Percentiles rank a stretch among this genome's conserved stretches.
Evolutionary conservation across 805 yeast species (phyloP).

Genomic region (Candida maesae): DNA sequence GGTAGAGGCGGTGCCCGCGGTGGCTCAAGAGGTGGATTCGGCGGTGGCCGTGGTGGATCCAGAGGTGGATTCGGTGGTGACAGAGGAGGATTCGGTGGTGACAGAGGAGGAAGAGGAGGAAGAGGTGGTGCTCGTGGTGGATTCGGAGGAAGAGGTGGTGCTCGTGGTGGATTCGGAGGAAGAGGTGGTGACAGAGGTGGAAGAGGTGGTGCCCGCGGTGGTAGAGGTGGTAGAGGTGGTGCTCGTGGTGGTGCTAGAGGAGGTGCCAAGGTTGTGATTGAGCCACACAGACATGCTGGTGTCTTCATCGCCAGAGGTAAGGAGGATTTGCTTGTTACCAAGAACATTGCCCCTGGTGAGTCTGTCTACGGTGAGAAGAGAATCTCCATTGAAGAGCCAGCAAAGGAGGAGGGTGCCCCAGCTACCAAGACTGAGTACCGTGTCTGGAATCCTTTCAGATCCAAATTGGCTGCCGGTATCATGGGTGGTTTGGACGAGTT

Average conservation of each 20-base stretch:
- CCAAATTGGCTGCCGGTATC: slow-evolving; percentile 99
- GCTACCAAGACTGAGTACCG: slow-evolving; percentile 97
- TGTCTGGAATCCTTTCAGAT: slow-evolving; percentile 99
- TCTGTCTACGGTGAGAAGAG: slow-evolving; percentile 98
- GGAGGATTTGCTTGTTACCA: slow-evolving; percentile 96
- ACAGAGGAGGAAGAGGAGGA: slow-evolving; percentile 75
- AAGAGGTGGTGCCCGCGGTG: slow-evolving; percentile 52
- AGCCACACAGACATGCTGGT: slow-evolving; percentile 99
- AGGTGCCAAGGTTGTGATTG: slow-evolving; percentile 95
- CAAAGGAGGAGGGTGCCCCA: slow-evolving; percentile 80
- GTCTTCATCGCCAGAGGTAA: slow-evolving; percentile 99
- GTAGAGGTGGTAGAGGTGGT: slow-evolving; percentile 63
- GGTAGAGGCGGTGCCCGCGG: slow-evolving; percentile 60
- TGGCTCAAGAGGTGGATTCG: slow-evolving; percentile 50
- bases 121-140: slow-evolving; percentile 53
- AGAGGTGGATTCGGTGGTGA: slow-evolving; percentile 53
- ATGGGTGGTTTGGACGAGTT: slow-evolving; percentile 99
- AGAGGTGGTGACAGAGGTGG: slow-evolving; percentile 47
- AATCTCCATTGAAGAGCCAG: slow-evolving; percentile 88
- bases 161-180: slow-evolving; percentile 47
- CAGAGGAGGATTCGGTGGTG: slow-evolving; percentile 64
- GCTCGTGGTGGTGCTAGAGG: slow-evolving; percentile 80
- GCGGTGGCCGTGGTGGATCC: slow-evolving; percentile 51
- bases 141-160: slow-evolving; percentile 39
- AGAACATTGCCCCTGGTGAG: slow-evolving; percentile 97